Percentiles rank a stretch among this genome's conserved stretches.
phyloP scores from a whole-genome alignment of 225 moss, liverwort and hornwort species.

The Polytrichum formosum region DNA sequence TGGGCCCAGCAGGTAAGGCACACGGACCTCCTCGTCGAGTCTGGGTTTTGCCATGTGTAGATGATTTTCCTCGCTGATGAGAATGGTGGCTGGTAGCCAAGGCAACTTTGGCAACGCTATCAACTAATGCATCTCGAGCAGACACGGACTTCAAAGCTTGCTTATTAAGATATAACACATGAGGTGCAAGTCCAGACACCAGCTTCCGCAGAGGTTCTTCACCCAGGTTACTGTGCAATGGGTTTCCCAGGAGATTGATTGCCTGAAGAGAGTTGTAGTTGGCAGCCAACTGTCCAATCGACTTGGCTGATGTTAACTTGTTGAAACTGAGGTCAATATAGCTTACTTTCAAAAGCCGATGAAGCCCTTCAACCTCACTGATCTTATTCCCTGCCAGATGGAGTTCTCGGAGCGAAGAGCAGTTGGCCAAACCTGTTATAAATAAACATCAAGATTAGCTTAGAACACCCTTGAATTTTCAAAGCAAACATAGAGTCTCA shows the following conservation, averaged over 20 bases:
- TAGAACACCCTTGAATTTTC: not conserved
- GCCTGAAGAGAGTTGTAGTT: constrained; percentile 88
- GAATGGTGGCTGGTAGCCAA: constrained; percentile 46
- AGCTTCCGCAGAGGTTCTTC: constrained; percentile 77
- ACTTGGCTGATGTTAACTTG: constrained; percentile 66
- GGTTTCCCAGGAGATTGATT: constrained; percentile 80
- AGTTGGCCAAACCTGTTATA: constrained; percentile 67
- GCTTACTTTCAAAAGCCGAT: constrained; percentile 73
- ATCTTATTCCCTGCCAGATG: constrained; percentile 86
- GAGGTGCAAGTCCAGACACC: constrained; percentile 66
- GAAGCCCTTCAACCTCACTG: constrained; percentile 92
- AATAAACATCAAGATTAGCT: not conserved
- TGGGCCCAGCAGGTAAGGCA: constrained; percentile 20
- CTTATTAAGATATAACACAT: constrained; percentile 78
- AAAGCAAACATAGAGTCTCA: not conserved
- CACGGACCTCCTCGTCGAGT: constrained; percentile 25
- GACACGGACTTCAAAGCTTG: constrained; percentile 72
- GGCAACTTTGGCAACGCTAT: constrained; percentile 70
- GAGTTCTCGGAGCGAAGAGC: constrained; percentile 74
- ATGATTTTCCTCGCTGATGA: constrained; percentile 47
- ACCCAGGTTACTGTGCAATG: constrained; percentile 73
- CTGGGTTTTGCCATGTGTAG: constrained; percentile 36
- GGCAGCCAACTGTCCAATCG: constrained; percentile 79
- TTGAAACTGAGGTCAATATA: constrained; percentile 84
- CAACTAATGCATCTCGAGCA: constrained; percentile 61